Percentiles rank a stretch among this genome's conserved stretches.
Evolutionary conservation across 495 filamentous ascomycete species (phyloP).

Genomic region (Trichoderma reesei): DNA sequence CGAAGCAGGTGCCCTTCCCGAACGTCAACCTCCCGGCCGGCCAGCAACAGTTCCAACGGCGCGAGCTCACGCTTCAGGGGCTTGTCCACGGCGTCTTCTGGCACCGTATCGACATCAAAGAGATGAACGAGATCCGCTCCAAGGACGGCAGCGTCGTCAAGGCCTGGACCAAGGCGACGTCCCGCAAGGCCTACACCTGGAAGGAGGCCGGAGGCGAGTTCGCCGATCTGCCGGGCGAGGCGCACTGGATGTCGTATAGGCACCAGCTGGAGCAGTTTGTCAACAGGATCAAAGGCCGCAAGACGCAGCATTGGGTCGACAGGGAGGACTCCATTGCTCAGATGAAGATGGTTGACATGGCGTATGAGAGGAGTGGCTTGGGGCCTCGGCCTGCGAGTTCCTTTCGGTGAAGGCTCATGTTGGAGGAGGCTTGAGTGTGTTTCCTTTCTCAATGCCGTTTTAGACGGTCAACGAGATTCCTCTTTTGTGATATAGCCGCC

Average conservation of each 20-base stretch:
- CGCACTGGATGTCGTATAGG: conserved; percentile 42
- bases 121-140: conserved; percentile 31
- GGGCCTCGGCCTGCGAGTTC: conserved; percentile 30
- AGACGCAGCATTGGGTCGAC: conserved; percentile 40
- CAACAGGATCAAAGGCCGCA: conserved; percentile 36
- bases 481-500: too few relatives aligned
- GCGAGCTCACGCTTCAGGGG: conserved; percentile 35
- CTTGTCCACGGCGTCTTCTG: conserved; percentile 29
- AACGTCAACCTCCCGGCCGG: conserved; percentile 21
- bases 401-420: conserved; percentile 14
- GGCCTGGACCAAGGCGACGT: conserved; percentile 34
- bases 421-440: neutral
- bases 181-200: conserved; percentile 39
- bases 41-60: conserved; percentile 28
- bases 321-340: conserved; percentile 41
- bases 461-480: too few relatives aligned
- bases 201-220: conserved; percentile 23
- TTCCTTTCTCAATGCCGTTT: too few relatives aligned
- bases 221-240: conserved; percentile 23
- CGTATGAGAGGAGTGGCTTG: conserved; percentile 40
- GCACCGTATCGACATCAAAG: conserved; percentile 44
- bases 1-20: neutral
- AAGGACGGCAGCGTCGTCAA: conserved; percentile 22
- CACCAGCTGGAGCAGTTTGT: conserved; percentile 50
- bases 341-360: conserved; percentile 44